Evolutionary conservation across 1,139 yeast genomes (phyloP).

Genomic region (Kluyveromyces sp.): DNA sequence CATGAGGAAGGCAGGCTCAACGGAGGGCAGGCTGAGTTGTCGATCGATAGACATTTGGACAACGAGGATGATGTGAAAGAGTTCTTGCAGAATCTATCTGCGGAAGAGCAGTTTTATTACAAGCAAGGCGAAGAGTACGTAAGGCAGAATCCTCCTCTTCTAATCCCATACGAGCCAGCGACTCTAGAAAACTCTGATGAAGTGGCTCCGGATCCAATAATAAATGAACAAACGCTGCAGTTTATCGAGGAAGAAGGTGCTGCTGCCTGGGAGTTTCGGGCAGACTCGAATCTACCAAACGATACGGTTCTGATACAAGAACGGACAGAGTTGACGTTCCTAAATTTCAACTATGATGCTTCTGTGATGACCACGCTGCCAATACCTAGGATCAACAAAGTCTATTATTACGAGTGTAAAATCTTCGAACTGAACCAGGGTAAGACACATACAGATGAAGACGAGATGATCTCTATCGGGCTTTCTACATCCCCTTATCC

Average conservation of each 20-base stretch:
- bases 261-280: slow-evolving; percentile 85
- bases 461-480: slow-evolving; percentile 60
- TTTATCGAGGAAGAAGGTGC: slow-evolving; percentile 86
- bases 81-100: slow-evolving; percentile 57
- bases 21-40: background rate
- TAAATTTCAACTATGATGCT: slow-evolving; percentile 60
- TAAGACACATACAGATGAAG: slow-evolving; percentile 32
- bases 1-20: slow-evolving; percentile 11
- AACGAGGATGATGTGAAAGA: slow-evolving; percentile 58
- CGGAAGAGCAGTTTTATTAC: slow-evolving; percentile 76
- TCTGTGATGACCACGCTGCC: slow-evolving; percentile 83
- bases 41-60: slow-evolving; percentile 50
- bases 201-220: slow-evolving; percentile 35
- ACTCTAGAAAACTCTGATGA: slow-evolving; percentile 37
- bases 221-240: slow-evolving; percentile 42
- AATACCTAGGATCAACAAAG: slow-evolving; percentile 76
- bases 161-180: slow-evolving; percentile 38
- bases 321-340: slow-evolving; percentile 72
- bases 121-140: slow-evolving; percentile 47
- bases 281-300: slow-evolving; percentile 54
- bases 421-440: slow-evolving; percentile 45
- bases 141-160: slow-evolving; percentile 46
- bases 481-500: slow-evolving; percentile 88
- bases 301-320: slow-evolving; percentile 59
- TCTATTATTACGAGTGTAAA: slow-evolving; percentile 85